Evolutionary conservation across 345 rosid species (phyloP), one percentile per base, ranked within the genome.

Genomic region (Mercurialis annua): DNA sequence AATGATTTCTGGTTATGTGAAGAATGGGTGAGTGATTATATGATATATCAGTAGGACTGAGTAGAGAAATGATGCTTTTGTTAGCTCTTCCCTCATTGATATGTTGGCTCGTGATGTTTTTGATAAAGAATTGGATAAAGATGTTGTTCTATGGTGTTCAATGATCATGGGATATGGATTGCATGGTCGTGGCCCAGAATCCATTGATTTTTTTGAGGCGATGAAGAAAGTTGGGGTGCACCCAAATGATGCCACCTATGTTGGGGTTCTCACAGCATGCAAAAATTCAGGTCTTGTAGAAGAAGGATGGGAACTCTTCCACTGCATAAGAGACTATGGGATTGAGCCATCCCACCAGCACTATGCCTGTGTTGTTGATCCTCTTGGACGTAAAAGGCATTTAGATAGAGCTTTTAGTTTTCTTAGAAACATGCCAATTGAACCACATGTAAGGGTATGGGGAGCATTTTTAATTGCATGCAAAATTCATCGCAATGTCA

Each of bases 1-100:
- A 31, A 85, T 89, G 92, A 87, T 85, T 62, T 89, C 96, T 73
- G 92, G 90, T 42, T 85, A 87, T 69, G 82, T 82, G 0, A 89
- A 85, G 54, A 87, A 87, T 64, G 92, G 92, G n/a, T 89, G 82
- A 74, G 74, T 34, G 76, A 79, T 59, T 84, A 72, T 65, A 67
- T 81, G 26, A 30, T 84, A 72, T 65, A 67, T 81, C 30, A 30
- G 79, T 59, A 77, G 59, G 61, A 81, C 77, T 46, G 75, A 79
- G 68, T 65, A 81, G 29, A 73, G 14, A 64, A 83, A 79, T 52
- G 82, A 81, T 44, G 69, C 70, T 67, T 76, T 81, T 50, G 83
- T 85, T 36, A 77, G 70, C 67, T 78, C 88, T 31, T 79, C 88
- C 0, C 72, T 90, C 2, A 72, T 87, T 54, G 91, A 87, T 67